A percentile compares a stretch with the other conserved stretches of the same genome.
These are phyloP conservation scores for Rhodotorula graminis DNA, from an alignment of 768 basidiomycete species.

Conservation along the genomic window DNA sequence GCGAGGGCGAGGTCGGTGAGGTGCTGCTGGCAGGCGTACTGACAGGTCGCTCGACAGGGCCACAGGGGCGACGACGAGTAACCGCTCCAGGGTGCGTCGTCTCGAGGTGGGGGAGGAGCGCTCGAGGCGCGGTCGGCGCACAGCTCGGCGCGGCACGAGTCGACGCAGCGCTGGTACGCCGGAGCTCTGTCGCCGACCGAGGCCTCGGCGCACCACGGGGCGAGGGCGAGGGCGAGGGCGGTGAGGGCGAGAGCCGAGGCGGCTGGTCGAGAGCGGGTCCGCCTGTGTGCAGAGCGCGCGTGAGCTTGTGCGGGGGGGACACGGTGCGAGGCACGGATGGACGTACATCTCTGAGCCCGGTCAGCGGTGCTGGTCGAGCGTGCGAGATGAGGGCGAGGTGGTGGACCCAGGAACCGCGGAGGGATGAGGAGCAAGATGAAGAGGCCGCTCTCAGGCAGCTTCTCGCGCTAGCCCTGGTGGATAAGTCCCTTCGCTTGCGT, in stretches of 20 bases:
- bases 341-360: background rate
- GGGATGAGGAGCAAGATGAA: too few relatives aligned
- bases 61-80: constrained; percentile 56
- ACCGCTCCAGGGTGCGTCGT: constrained; percentile 45
- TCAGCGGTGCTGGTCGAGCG: too few relatives aligned
- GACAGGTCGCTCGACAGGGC: constrained; percentile 82
- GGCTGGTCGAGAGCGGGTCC: background rate
- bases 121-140: constrained; percentile 45
- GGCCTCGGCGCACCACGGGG: constrained; percentile 44
- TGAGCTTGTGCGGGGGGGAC: background rate
- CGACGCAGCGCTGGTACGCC: constrained; percentile 57
- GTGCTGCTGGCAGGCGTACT: constrained; percentile 69
- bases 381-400: too few relatives aligned
- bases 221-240: background rate
- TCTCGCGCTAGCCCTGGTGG: too few relatives aligned
- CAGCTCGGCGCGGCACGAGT: constrained; percentile 49
- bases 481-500: too few relatives aligned
- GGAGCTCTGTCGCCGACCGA: constrained; percentile 63
- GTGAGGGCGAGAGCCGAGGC: background rate
- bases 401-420: too few relatives aligned
- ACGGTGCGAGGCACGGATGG: too few relatives aligned
- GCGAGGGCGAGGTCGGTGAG: constrained; percentile 37
- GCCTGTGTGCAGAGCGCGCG: background rate
- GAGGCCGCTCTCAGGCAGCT: too few relatives aligned
- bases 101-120: background rate